phyloP scores from a whole-genome alignment of 768 basidiomycete genomes.

The Sistotremastrum suecicum region DNA sequence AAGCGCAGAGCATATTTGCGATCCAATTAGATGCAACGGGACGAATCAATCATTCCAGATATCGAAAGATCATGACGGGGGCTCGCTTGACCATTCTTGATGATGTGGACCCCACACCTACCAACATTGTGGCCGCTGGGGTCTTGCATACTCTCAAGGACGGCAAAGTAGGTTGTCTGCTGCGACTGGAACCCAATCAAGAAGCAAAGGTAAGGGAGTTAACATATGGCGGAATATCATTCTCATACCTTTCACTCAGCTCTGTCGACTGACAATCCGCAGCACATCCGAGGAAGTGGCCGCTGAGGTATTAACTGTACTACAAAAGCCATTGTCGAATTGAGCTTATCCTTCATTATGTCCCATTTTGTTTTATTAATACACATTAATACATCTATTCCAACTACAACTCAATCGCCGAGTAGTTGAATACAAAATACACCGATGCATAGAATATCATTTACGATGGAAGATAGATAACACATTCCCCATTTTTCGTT shows the following conservation, averaged over 20 bases:
- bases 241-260: slow-evolving; percentile 24
- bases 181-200: slow-evolving; percentile 87
- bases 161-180: slow-evolving; percentile 90
- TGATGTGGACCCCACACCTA: slow-evolving; percentile 88
- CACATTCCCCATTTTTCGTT: too few species aligned
- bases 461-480: too few species aligned
- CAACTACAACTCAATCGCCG: too few species aligned
- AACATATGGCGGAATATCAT: not conserved
- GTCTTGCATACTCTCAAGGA: slow-evolving; percentile 83
- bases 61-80: slow-evolving; percentile 67
- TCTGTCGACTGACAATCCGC: slow-evolving; percentile 86
- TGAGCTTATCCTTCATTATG: too few species aligned
- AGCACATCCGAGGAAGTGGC: slow-evolving; percentile 92
- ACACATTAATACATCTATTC: too few species aligned
- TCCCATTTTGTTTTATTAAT: too few species aligned
- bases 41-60: slow-evolving; percentile 58
- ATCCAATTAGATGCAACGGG: slow-evolving; percentile 53
- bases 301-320: slow-evolving; percentile 42
- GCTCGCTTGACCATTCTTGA: slow-evolving; percentile 63
- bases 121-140: slow-evolving; percentile 89
- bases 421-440: too few species aligned
- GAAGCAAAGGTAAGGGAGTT: slow-evolving; percentile 69
- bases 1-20: slow-evolving; percentile 80
- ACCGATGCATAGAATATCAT: too few species aligned
- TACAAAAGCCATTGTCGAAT: slow-evolving; percentile 23